phyloP scores from a whole-genome alignment of 2,329 filamentous ascomycete genomes.

The Xylaria digitata region DNA sequence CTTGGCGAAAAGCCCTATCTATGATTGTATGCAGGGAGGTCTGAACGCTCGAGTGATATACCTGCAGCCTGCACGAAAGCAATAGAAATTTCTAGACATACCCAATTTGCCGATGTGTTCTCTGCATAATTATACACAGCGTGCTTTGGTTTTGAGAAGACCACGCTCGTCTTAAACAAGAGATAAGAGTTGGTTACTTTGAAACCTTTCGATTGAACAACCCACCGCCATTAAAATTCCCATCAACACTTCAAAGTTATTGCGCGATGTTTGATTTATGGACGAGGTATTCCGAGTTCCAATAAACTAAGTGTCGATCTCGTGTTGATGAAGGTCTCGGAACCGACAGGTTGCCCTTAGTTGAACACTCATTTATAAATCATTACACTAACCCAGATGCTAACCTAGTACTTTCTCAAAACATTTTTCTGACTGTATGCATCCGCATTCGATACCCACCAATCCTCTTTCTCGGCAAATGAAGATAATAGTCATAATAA shows the following conservation, averaged over 20 bases:
- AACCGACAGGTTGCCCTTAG: slow-evolving; percentile 17
- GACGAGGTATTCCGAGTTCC: neutral
- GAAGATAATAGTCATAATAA: slow-evolving; percentile 7
- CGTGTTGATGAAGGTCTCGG: neutral
- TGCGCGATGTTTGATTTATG: neutral
- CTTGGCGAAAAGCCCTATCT: slow-evolving; percentile 23
- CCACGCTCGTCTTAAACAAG: neutral
- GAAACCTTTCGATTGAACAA: too few relatives aligned
- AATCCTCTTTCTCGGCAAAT: neutral
- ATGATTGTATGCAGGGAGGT: neutral
- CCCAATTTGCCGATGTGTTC: neutral
- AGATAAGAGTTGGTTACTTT: neutral
- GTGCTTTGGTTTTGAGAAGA: neutral
- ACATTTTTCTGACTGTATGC: neutral
- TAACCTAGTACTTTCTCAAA: too few relatives aligned
- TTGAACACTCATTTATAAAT: slow-evolving; percentile 17
- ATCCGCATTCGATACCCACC: slow-evolving; percentile 9
- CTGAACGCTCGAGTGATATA: slow-evolving; percentile 2
- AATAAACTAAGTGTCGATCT: neutral
- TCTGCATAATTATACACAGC: neutral
- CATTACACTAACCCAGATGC: neutral
- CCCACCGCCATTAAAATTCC: neutral
- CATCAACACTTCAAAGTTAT: neutral
- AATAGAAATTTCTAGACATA: slow-evolving; percentile 15
- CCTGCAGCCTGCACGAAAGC: slow-evolving; percentile 8